These are phyloP conservation scores for Papiliotrema flavescens DNA, from an alignment of 1,284 basidiomycete genomes.

Conservation along the genomic window DNA sequence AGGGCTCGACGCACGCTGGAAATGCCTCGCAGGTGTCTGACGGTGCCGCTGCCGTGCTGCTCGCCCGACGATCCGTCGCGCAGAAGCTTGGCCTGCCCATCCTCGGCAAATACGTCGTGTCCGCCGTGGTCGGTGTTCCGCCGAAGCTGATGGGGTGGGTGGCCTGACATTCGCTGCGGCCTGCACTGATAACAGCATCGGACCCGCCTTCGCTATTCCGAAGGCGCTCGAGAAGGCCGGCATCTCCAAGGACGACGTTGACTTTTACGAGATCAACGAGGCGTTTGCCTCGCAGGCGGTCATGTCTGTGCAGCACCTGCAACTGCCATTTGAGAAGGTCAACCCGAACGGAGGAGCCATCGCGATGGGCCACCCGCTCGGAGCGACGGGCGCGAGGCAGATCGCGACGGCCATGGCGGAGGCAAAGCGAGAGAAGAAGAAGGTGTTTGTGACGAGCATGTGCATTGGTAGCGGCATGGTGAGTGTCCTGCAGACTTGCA, in stretches of 20 bases:
- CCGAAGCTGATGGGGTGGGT: slow-evolving; percentile 77
- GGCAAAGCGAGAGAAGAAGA: slow-evolving; percentile 68
- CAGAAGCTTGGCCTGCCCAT: slow-evolving; percentile 86
- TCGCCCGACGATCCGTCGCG: slow-evolving; percentile 80
- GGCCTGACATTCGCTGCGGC: no score
- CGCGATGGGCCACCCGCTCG: slow-evolving; percentile 66
- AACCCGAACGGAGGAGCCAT: slow-evolving; percentile 90
- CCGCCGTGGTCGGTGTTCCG: slow-evolving; percentile 73
- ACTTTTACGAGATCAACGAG: slow-evolving; percentile 90
- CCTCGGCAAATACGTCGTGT: slow-evolving; percentile 83
- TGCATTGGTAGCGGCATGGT: slow-evolving; percentile 92
- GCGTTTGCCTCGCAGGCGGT: slow-evolving; percentile 82
- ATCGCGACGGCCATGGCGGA: slow-evolving; percentile 84
- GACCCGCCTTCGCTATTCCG: slow-evolving; percentile 87
- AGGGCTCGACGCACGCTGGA: slow-evolving; percentile 84
- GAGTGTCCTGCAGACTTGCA: slow-evolving; percentile 55
- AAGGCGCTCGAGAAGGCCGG: slow-evolving; percentile 71
- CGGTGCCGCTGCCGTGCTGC: slow-evolving; percentile 90
- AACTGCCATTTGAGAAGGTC: slow-evolving; percentile 71
- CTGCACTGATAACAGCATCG: slow-evolving; percentile 65
- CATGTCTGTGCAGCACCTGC: slow-evolving; percentile 71
- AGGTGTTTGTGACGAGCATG: slow-evolving; percentile 91
- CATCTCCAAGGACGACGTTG: slow-evolving; percentile 70
- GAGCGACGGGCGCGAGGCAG: slow-evolving; percentile 82
- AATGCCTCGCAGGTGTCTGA: slow-evolving; percentile 97